A percentile compares a stretch with the other conserved stretches of the same genome.
These are phyloP conservation scores for Themeda triandra DNA, from an alignment of 176 grass and related monocot genomes.

Conservation along the genomic window DNA sequence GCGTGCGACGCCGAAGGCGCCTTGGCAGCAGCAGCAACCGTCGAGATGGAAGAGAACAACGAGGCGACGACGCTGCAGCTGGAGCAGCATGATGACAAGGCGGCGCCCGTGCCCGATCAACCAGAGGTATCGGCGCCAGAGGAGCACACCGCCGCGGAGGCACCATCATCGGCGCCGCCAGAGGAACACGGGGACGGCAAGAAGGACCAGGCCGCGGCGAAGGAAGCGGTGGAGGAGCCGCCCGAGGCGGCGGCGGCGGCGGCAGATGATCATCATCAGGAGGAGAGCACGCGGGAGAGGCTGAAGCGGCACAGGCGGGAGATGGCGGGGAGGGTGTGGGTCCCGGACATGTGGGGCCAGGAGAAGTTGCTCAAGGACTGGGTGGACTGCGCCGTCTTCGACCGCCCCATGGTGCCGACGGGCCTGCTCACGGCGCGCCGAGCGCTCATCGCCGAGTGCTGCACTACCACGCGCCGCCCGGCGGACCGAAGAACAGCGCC, in stretches of 20 bases:
- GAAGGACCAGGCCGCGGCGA: background rate
- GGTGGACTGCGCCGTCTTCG: conserved; percentile 54
- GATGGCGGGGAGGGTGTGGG: conserved; percentile 58
- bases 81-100: background rate
- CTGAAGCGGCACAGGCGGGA: conserved; percentile 63
- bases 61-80: background rate
- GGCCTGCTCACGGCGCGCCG: conserved; percentile 43
- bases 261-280: background rate
- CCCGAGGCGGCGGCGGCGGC: background rate
- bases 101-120: background rate
- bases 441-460: conserved; percentile 53
- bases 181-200: background rate
- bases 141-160: background rate
- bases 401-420: conserved; percentile 42
- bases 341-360: conserved; percentile 72
- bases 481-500: background rate
- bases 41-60: background rate
- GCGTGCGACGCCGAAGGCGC: background rate
- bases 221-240: background rate
- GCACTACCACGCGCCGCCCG: conserved; percentile 14
- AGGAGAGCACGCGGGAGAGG: conserved; percentile 39
- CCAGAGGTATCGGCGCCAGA: background rate
- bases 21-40: background rate
- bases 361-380: conserved; percentile 69
- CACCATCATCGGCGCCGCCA: background rate